These are phyloP conservation scores for Bryoerythrophyllum caledonicum DNA, from an alignment of 225 moss, liverwort and hornwort species.

Conservation along the genomic window DNA sequence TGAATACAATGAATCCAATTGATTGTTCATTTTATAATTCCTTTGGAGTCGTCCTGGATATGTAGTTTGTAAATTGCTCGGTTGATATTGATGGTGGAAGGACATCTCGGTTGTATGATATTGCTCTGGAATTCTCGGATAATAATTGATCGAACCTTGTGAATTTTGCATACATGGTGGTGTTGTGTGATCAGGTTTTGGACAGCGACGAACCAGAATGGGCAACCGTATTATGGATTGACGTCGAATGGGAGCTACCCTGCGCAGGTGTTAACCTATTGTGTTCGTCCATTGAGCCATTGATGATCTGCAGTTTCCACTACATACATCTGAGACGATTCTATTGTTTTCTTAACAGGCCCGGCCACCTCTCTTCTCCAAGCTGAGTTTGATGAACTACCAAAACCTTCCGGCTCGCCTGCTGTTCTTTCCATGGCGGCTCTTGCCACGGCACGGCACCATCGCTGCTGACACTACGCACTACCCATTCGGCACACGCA, in stretches of 20 bases:
- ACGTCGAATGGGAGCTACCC: constrained; percentile 88
- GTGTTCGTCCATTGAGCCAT: not conserved
- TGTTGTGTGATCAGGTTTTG: constrained; percentile 66
- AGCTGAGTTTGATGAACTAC: constrained; percentile 71
- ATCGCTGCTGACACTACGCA: constrained; percentile 89
- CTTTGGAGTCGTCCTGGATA: too few relatives aligned
- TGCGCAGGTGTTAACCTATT: constrained; percentile 94
- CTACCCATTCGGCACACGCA: constrained; percentile 99
- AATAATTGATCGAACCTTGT: not conserved
- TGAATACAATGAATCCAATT: too few relatives aligned
- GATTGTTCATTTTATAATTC: too few relatives aligned
- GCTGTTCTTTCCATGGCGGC: constrained; percentile 87
- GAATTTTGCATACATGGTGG: constrained; percentile 1
- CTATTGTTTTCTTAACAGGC: constrained; percentile 43
- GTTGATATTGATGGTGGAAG: not conserved
- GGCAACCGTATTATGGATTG: constrained; percentile 88
- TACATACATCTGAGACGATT: not conserved
- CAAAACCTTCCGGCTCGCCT: constrained; percentile 80
- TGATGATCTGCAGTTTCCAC: not conserved
- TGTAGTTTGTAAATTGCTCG: not conserved
- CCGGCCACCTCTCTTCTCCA: constrained; percentile 83
- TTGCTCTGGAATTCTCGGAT: not conserved
- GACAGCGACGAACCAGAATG: constrained; percentile 78
- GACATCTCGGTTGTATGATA: not conserved
- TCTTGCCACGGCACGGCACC: constrained; percentile 89